These are phyloP conservation scores for Pleurotus djamor DNA, from an alignment of 768 basidiomycete genomes.

Conservation along the genomic window DNA sequence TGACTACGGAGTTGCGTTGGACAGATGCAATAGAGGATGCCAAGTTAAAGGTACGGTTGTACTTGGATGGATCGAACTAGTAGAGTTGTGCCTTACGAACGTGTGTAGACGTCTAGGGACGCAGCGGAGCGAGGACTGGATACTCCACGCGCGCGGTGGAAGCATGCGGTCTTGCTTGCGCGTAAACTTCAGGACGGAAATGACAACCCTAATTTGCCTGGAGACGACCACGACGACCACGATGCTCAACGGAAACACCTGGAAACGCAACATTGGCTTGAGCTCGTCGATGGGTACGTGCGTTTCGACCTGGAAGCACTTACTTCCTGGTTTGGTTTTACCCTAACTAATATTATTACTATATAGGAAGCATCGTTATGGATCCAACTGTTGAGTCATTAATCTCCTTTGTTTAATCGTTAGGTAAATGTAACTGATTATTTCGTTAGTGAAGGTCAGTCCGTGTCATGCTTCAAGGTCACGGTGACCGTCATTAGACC, in stretches of 20 bases:
- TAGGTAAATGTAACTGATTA: too few relatives aligned
- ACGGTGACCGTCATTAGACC: too few relatives aligned
- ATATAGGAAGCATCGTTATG: conserved; percentile 58
- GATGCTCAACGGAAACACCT: conserved; percentile 42
- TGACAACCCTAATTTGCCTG: conserved; percentile 27
- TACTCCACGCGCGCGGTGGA: conserved; percentile 43
- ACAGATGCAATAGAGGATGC: conserved; percentile 36
- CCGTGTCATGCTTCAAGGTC: too few relatives aligned
- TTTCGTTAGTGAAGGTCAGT: too few relatives aligned
- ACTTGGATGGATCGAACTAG: too few relatives aligned
- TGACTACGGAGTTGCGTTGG: conserved; percentile 30
- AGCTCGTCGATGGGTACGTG: conserved; percentile 53
- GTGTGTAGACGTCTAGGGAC: conserved; percentile 31
- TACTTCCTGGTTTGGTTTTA: neutral
- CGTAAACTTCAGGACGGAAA: conserved; percentile 41
- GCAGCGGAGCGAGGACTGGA: conserved; percentile 46
- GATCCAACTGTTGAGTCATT: conserved; percentile 51
- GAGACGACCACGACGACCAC: conserved; percentile 19
- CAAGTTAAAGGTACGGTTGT: conserved; percentile 27
- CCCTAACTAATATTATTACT: too few relatives aligned
- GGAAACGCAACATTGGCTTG: conserved; percentile 65
- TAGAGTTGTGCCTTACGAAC: too few relatives aligned
- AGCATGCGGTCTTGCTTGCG: conserved; percentile 40
- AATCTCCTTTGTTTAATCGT: too few relatives aligned
- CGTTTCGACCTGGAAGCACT: neutral